Evolutionary conservation across 495 filamentous ascomycete genomes (phyloP).

Genomic region (Penicillium coprophilum): DNA sequence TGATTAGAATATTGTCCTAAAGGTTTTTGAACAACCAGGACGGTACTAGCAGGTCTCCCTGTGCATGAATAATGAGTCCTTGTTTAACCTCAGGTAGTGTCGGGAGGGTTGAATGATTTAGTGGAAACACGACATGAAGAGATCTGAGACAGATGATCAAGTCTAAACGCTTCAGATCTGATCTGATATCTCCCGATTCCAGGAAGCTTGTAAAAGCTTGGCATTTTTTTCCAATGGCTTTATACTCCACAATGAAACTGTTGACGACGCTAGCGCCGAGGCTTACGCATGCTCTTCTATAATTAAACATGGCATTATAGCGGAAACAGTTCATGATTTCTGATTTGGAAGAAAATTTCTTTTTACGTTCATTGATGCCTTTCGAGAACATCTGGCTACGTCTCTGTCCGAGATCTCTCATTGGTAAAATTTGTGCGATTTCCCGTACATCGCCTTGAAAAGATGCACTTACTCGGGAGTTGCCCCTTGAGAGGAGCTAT

Average conservation of each 20-base stretch:
- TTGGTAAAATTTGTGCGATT: background rate
- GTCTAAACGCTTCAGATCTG: too few relatives aligned
- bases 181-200: background rate
- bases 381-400: background rate
- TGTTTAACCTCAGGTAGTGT: too few relatives aligned
- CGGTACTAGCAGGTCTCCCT: too few relatives aligned
- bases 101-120: too few relatives aligned
- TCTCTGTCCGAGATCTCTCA: background rate
- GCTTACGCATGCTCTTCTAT: constrained; percentile 26
- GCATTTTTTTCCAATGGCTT: constrained; percentile 15
- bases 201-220: constrained; percentile 27
- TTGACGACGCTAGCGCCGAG: constrained; percentile 33
- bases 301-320: constrained; percentile 11
- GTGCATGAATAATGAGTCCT: too few relatives aligned
- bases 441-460: background rate
- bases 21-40: too few relatives aligned
- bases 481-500: constrained; percentile 1
- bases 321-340: background rate
- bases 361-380: background rate
- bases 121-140: too few relatives aligned
- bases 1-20: too few relatives aligned
- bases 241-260: constrained; percentile 16
- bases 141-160: too few relatives aligned
- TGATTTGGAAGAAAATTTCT: background rate
- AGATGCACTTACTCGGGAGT: constrained; percentile 13